Evolutionary conservation across 768 basidiomycete species (phyloP).

Genomic region (Calocybe gangraenosa): DNA sequence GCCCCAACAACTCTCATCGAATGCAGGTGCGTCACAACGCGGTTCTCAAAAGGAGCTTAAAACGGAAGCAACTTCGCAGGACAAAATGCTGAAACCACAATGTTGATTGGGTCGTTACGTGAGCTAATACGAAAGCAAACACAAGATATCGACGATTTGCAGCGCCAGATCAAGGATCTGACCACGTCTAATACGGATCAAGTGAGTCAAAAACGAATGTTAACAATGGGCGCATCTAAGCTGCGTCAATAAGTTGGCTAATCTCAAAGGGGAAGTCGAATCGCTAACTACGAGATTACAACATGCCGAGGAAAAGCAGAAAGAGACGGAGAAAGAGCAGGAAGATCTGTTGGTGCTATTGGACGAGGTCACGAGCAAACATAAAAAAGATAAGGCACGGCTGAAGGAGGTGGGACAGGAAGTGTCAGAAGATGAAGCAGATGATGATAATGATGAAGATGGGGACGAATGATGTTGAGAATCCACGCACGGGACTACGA

Average conservation of each 20-base stretch:
- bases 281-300: slow-evolving; percentile 44
- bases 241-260: slow-evolving; percentile 24
- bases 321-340: slow-evolving; percentile 92
- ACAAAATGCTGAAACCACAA: slow-evolving; percentile 70
- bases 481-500: background rate
- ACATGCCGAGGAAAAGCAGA: slow-evolving; percentile 58
- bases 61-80: slow-evolving; percentile 30
- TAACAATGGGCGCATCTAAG: slow-evolving; percentile 17
- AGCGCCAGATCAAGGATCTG: slow-evolving; percentile 51
- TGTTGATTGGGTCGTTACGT: slow-evolving; percentile 79
- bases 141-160: slow-evolving; percentile 70
- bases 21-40: slow-evolving; percentile 29
- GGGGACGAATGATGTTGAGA: slow-evolving; percentile 27
- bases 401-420: slow-evolving; percentile 75
- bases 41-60: slow-evolving; percentile 1
- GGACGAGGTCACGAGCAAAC: slow-evolving; percentile 87
- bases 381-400: slow-evolving; percentile 75
- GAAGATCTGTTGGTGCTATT: slow-evolving; percentile 92
- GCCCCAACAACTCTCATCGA: slow-evolving; percentile 59
- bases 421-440: slow-evolving; percentile 90
- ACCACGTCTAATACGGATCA: slow-evolving; percentile 30
- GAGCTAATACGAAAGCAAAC: slow-evolving; percentile 80
- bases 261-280: slow-evolving; percentile 43
- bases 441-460: slow-evolving; percentile 56
- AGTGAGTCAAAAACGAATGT: slow-evolving; percentile 20